Evolutionary conservation across 2,329 filamentous ascomycete genomes (phyloP).

Genomic region (Paecilomyces niveus): DNA sequence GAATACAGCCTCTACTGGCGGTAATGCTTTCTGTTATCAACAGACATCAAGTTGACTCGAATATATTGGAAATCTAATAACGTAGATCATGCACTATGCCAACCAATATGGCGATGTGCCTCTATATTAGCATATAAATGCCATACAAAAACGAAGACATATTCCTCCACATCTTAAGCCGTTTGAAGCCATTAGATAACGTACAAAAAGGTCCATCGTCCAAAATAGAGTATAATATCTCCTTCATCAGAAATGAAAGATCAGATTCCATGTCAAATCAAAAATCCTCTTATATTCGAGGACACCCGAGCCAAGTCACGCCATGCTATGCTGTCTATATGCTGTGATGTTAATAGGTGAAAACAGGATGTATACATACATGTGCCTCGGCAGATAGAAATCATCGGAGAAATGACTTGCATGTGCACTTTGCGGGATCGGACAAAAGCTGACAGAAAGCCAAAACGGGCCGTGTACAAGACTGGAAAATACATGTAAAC

Average conservation of each 20-base stretch:
- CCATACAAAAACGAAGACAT: too few relatives aligned
- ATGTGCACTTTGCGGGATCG: not conserved
- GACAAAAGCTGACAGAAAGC: not conserved
- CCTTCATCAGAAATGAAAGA: not conserved
- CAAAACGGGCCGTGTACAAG: not conserved
- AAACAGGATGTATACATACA: not conserved
- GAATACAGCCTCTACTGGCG: not conserved
- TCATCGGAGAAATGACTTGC: not conserved
- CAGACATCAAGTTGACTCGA: not conserved
- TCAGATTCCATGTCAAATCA: not conserved
- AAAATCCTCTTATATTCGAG: not conserved
- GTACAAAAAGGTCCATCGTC: not conserved
- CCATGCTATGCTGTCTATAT: constrained; percentile 1
- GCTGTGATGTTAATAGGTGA: not conserved
- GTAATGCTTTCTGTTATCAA: too few relatives aligned
- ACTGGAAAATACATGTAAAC: not conserved
- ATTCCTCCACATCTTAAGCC: too few relatives aligned
- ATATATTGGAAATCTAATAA: not conserved
- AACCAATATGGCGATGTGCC: not conserved
- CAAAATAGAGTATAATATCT: not conserved
- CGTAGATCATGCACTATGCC: not conserved
- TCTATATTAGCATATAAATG: not conserved
- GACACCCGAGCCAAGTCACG: not conserved
- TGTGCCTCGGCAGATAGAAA: not conserved
- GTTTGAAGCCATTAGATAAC: not conserved